Percentiles rank a stretch among this genome's conserved stretches.
Conservation (phyloP, 2,329 filamentous ascomycete species). For the Pezicula neosporulosa region DNA sequence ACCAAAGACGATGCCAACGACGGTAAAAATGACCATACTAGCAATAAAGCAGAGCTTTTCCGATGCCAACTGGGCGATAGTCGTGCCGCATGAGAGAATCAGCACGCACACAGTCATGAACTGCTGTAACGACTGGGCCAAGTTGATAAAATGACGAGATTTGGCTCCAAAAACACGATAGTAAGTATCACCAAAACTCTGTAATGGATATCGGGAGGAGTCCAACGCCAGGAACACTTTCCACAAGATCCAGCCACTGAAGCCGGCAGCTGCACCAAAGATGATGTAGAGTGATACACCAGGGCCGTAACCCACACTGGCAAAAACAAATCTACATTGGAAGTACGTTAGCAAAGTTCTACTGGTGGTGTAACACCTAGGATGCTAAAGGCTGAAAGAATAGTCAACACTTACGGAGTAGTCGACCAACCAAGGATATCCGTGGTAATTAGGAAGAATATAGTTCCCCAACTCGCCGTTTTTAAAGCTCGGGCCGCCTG, state of each 20-base stretch:
- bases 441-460: conserved; percentile 39
- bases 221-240: conserved; percentile 6
- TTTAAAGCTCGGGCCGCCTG: conserved; percentile 40
- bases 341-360: conserved; percentile 8
- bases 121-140: conserved; percentile 41
- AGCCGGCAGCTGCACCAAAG: conserved; percentile 16
- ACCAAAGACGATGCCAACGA: conserved; percentile 46
- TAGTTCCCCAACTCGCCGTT: conserved; percentile 40
- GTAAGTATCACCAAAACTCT: conserved; percentile 25
- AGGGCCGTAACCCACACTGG: conserved; percentile 24
- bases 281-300: conserved; percentile 23
- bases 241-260: conserved; percentile 5
- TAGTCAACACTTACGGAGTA: too few relatives aligned
- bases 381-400: conserved; percentile 2
- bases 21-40: conserved; percentile 45
- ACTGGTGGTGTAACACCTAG: conserved; percentile 8
- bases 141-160: conserved; percentile 43
- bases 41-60: conserved; percentile 44
- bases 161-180: conserved; percentile 41
- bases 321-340: conserved; percentile 23
- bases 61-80: conserved; percentile 46
- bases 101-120: conserved; percentile 47
- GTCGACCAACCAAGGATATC: conserved; percentile 31
- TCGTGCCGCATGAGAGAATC: conserved; percentile 47
- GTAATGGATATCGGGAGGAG: conserved; percentile 5